phyloP scores from a whole-genome alignment of 2,329 filamentous ascomycete genomes.

The Botrytis fabae region DNA sequence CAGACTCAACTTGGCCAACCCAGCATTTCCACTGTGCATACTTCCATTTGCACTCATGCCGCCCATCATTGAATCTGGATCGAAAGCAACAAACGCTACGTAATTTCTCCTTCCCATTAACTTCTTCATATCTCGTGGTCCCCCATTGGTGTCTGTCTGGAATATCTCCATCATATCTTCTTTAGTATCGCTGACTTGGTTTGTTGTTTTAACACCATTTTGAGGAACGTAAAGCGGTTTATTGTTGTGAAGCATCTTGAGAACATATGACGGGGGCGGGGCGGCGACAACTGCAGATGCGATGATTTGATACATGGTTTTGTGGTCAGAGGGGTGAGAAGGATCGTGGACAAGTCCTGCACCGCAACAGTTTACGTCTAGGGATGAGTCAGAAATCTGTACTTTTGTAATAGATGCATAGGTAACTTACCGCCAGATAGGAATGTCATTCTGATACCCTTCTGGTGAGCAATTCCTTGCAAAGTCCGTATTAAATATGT shows the following conservation, averaged over 20 bases:
- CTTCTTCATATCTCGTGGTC: slow-evolving; percentile 78
- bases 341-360: slow-evolving; percentile 95
- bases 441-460: slow-evolving; percentile 95
- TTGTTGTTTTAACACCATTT: slow-evolving; percentile 79
- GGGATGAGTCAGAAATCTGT: slow-evolving; percentile 26
- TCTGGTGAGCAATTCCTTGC: slow-evolving; percentile 92
- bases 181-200: slow-evolving; percentile 85
- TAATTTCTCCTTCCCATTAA: slow-evolving; percentile 95
- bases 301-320: slow-evolving; percentile 99
- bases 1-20: slow-evolving; percentile 71
- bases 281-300: slow-evolving; percentile 89
- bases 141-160: slow-evolving; percentile 87
- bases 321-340: slow-evolving; percentile 86
- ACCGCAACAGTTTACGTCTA: slow-evolving; percentile 84
- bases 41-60: slow-evolving; percentile 36
- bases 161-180: slow-evolving; percentile 99
- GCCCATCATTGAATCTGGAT: slow-evolving; percentile 65
- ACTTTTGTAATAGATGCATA: not conserved
- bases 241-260: slow-evolving; percentile 94
- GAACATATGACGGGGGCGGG: slow-evolving; percentile 78
- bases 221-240: slow-evolving; percentile 86
- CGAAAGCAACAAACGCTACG: slow-evolving; percentile 88
- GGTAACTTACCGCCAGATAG: slow-evolving; percentile 71
- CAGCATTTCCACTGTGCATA: slow-evolving; percentile 42
- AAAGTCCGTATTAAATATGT: slow-evolving; percentile 96